A percentile compares a stretch with the other conserved stretches of the same genome.
phyloP scores from a whole-genome alignment of 2,329 filamentous ascomycete genomes.

The Hymenoscyphus infarciens region DNA sequence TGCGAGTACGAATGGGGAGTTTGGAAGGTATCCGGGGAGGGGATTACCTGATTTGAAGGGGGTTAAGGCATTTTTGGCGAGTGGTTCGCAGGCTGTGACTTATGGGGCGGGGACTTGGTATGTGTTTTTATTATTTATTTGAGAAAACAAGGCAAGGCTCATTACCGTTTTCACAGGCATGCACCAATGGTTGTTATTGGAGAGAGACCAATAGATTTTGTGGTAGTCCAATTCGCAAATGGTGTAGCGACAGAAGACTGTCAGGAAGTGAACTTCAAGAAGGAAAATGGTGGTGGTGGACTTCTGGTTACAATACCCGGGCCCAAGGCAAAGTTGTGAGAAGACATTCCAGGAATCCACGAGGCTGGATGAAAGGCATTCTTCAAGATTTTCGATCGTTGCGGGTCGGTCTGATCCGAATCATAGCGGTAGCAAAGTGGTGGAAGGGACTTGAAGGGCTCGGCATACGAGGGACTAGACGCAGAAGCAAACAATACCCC shows the following conservation, averaged over 20 bases:
- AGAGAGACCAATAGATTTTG: slow-evolving; percentile 68
- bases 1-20: slow-evolving; percentile 13
- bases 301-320: slow-evolving; percentile 24
- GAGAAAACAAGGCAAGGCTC: neutral
- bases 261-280: slow-evolving; percentile 60
- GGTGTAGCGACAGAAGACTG: slow-evolving; percentile 81
- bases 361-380: neutral
- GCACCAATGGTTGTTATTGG: slow-evolving; percentile 93
- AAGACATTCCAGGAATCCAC: neutral
- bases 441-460: too few relatives aligned
- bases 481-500: neutral
- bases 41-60: slow-evolving; percentile 66
- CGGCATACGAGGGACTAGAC: neutral
- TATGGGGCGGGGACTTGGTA: slow-evolving; percentile 85
- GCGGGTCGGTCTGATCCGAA: neutral
- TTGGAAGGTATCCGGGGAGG: slow-evolving; percentile 23
- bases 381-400: neutral
- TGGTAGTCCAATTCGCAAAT: slow-evolving; percentile 86
- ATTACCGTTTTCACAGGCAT: slow-evolving; percentile 48
- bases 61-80: slow-evolving; percentile 75
- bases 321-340: slow-evolving; percentile 1
- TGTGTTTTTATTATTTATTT: neutral
- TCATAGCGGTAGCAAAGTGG: too few relatives aligned
- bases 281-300: slow-evolving; percentile 2
- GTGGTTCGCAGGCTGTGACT: slow-evolving; percentile 77